Base-by-base conservation (phyloP, 208 protist genomes). In the Novymonas esmeraldas region DNA sequence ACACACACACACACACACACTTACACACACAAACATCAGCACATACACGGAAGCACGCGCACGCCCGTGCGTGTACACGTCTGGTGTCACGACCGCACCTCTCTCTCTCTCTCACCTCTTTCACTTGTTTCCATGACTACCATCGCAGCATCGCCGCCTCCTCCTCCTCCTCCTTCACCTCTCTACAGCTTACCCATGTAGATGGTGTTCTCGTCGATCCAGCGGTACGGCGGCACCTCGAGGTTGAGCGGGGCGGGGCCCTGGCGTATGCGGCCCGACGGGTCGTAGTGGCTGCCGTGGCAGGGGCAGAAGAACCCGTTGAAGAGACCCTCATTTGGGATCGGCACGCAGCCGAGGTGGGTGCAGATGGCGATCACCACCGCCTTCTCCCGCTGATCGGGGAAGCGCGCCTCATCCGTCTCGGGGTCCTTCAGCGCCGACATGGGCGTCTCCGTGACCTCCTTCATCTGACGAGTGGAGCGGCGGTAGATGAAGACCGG, bases 241-340 rank as follows among this genome's bases (percentile, higher is more conserved):
- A 99, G 81, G 91, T 99, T 99, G 26, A 98, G 81, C 58, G 98
- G 98, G n/a, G 98, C 98, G 6, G 98, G 98, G 54, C 97, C 97
- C 80, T 98, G 98, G 52, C 98, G 92, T 78, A 99, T 99, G 74
- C 98, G 92, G 55, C 98, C 98, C 7, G 97, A 98, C 28, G 88
- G 89, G 78, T 99, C 98, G 81, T 99, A 99, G 81, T 99, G 98
- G 69, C 93, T 98, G 78, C 98, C 98, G 85, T 99, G 98, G 93
- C 98, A 99, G 10, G 98, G 98, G 85, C 98, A 99, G 90, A 99
- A 99, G 89, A 97, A 99, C 49, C 97, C 98, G 70, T 90, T 92
- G 79, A 95, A 99, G 56, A 98, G 95, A 45, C 98, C 98, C 61
- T 94, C 93, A 72, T 98, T 97, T 38, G 85, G 85, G 62, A 99